Conservation (phyloP, 2,329 filamentous ascomycete species). For the Shiraia bambusicola region DNA sequence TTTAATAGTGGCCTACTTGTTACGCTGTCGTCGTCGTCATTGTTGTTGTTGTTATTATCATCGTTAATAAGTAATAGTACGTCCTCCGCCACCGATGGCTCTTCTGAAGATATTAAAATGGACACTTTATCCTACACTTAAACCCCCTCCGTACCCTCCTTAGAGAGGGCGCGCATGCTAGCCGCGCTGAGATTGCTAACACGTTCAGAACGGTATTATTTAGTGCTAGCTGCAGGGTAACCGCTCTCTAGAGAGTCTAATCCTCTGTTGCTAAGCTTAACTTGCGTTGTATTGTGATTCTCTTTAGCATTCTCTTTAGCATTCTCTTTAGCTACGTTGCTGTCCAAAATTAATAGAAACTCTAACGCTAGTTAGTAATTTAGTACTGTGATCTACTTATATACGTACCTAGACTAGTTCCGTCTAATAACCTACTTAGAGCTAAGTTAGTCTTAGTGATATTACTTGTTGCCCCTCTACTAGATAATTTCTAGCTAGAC, state of each 20-base stretch:
- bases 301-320: no score
- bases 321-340: no score
- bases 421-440: conserved; percentile 4
- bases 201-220: neutral
- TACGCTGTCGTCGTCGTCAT: conserved; percentile 3
- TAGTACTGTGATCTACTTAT: conserved; percentile 4
- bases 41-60: no score
- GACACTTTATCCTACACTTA: conserved; percentile 1
- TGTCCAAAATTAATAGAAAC: conserved; percentile 7
- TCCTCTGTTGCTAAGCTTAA: conserved; percentile 7
- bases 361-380: conserved; percentile 3
- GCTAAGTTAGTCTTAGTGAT: conserved; percentile 4
- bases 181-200: neutral
- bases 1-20: conserved; percentile 5
- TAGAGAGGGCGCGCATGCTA: neutral
- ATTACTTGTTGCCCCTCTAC: conserved; percentile 3
- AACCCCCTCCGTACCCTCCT: neutral
- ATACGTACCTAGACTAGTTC: conserved; percentile 11
- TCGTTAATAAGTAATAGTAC: conserved; percentile 7
- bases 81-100: conserved; percentile 2
- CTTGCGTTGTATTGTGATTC: conserved; percentile 4
- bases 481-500: conserved; percentile 6
- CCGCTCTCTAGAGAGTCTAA: neutral
- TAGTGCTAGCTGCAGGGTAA: neutral
- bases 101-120: conserved; percentile 1